Evolutionary conservation across 2,329 filamentous ascomycete genomes (phyloP), one percentile per base, ranked within the genome.

Genomic region (Knufia fluminis): DNA sequence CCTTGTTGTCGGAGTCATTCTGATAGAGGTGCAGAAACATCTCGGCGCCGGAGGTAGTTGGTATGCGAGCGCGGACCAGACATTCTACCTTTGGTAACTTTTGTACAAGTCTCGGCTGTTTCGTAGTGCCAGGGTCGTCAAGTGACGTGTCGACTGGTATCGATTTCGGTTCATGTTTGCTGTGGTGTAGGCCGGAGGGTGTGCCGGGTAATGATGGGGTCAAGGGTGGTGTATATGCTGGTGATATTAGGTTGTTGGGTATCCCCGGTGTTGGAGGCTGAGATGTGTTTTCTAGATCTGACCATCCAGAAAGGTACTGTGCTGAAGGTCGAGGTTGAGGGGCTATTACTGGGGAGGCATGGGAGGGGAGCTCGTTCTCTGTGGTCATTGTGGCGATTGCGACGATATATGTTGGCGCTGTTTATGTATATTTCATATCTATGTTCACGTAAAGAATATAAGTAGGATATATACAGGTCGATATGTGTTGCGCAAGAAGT

Each of bases 11-110:
- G 4, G 87, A 80, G 60, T 86, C 86, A 68, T 98, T 98, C 55
- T 83, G 83, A 70, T 98, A 98, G 0, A 97, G 74, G 63, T 98
- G 91, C 46, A 98, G 70, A 68, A 94, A 98, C 89, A 98, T 97
- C 67, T 98, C 90, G 9, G 89, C 86, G 2, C 91, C 91, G 0
- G 78, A 81, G 1, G 88, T 91, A 1, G 91, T 97, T 0, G 92
- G 92, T 60, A 98, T 98, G 48, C 92, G 83, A 16, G 92, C 92
- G 57, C 92, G 85, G 43, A 97, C 92, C 56, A 94, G 82, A 70
- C 92, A 98, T 64, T 87, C 82, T n/a, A 98, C 91, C 20, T 85
- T 70, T 6, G 91, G 92, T 1, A 97, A 73, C 12, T 74, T 78
- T 57, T 84, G 75, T 4, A 96, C 78, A 19, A 95, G 74, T 52